Percentiles rank a stretch among this genome's conserved stretches.
Evolutionary conservation across 495 filamentous ascomycete species (phyloP).

Genomic region (Endocarpon pusillum): DNA sequence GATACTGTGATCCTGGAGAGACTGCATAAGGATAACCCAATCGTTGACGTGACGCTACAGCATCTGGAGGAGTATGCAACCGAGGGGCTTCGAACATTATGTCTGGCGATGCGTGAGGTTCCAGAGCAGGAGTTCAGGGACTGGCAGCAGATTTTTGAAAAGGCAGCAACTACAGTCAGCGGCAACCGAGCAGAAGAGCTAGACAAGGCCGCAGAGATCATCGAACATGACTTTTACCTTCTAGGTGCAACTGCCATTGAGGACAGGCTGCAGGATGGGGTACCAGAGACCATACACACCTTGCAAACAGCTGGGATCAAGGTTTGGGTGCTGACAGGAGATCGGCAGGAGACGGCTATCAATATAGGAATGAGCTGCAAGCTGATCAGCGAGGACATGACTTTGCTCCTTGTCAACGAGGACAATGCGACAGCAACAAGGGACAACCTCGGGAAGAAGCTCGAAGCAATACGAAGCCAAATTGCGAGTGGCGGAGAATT

Average conservation of each 20-base stretch:
- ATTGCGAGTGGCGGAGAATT: slow-evolving; percentile 53
- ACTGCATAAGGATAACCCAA: slow-evolving; percentile 59
- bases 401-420: slow-evolving; percentile 89
- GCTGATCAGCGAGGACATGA: slow-evolving; percentile 97
- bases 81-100: slow-evolving; percentile 87
- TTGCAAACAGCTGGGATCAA: slow-evolving; percentile 96
- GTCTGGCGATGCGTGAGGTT: slow-evolving; percentile 86
- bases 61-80: slow-evolving; percentile 97
- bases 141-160: slow-evolving; percentile 79
- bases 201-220: slow-evolving; percentile 91
- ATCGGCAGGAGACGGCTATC: slow-evolving; percentile 97
- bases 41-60: slow-evolving; percentile 69
- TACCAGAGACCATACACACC: slow-evolving; percentile 96
- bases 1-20: slow-evolving; percentile 95
- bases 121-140: slow-evolving; percentile 79
- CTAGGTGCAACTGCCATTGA: slow-evolving; percentile 96
- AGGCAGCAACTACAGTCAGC: slow-evolving; percentile 76
- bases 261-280: slow-evolving; percentile 90
- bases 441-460: slow-evolving; percentile 79
- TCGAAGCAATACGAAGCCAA: slow-evolving; percentile 71
- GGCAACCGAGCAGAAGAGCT: slow-evolving; percentile 87
- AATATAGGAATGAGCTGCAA: slow-evolving; percentile 99
- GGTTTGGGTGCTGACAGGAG: slow-evolving; percentile 95
- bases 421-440: slow-evolving; percentile 57
- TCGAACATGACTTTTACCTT: slow-evolving; percentile 80